A percentile compares a stretch with the other conserved stretches of the same genome.
These are phyloP conservation scores for Entoloma clypeatum DNA, from an alignment of 1,284 basidiomycete species.

Conservation along the genomic window DNA sequence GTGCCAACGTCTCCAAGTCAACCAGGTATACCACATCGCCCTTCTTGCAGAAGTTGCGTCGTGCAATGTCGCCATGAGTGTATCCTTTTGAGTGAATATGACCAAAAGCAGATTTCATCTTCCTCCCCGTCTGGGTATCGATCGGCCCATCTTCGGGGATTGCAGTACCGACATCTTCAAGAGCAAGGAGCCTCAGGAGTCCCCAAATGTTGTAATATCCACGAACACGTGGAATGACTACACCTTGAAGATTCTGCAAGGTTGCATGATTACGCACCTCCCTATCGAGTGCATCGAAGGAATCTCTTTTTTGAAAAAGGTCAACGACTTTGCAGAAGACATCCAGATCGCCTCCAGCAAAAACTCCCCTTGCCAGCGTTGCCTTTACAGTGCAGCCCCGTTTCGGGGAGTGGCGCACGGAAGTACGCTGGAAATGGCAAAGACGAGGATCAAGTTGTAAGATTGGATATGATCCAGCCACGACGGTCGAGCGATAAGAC, in stretches of 20 bases:
- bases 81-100: constrained; percentile 16
- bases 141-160: constrained; percentile 8
- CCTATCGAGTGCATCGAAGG: constrained; percentile 8
- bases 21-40: constrained; percentile 13
- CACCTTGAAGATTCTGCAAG: constrained; percentile 13
- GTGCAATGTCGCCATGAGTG: constrained; percentile 17
- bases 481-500: constrained; percentile 6
- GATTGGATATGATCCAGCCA: constrained; percentile 12
- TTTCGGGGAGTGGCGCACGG: constrained; percentile 11
- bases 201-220: constrained; percentile 19
- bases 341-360: background rate
- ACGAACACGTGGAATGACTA: constrained; percentile 11
- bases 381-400: constrained; percentile 13
- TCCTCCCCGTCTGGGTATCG: constrained; percentile 7
- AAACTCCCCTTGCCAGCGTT: constrained; percentile 9
- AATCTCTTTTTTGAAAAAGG: constrained; percentile 11
- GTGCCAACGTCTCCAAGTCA: constrained; percentile 13
- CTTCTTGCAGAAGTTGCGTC: constrained; percentile 17
- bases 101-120: constrained; percentile 14
- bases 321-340: constrained; percentile 17
- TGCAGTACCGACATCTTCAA: constrained; percentile 10
- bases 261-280: constrained; percentile 12
- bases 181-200: constrained; percentile 14
- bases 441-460: constrained; percentile 12
- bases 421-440: constrained; percentile 13